A percentile compares a stretch with the other conserved stretches of the same genome.
Evolutionary conservation across 331 rosid species (phyloP).

Genomic region (Cydonia oblonga): DNA sequence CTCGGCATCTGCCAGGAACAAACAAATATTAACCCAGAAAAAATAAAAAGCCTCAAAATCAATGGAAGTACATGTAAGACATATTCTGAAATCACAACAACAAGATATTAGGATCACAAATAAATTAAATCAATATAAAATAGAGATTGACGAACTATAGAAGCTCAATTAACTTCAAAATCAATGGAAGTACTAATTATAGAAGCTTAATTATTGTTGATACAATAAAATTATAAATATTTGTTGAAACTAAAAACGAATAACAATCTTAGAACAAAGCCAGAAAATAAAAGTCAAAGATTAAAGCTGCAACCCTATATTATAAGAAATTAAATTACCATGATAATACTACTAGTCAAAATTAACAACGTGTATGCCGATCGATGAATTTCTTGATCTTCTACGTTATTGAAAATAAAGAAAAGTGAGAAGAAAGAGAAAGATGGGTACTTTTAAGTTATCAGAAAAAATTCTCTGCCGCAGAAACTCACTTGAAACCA

Average conservation of each 20-base stretch:
- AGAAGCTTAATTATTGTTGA: background rate
- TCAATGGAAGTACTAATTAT: background rate
- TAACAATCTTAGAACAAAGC: background rate
- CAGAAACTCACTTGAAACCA: background rate
- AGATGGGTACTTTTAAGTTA: background rate
- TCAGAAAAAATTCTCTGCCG: background rate
- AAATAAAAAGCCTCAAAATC: background rate
- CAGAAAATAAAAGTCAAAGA: background rate
- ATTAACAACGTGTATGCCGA: too few relatives aligned
- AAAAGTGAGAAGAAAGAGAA: background rate
- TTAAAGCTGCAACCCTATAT: background rate
- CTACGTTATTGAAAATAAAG: background rate
- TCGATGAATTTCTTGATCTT: background rate
- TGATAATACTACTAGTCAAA: background rate
- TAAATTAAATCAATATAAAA: too few relatives aligned
- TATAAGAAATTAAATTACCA: background rate
- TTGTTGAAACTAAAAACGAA: background rate
- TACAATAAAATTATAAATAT: background rate
- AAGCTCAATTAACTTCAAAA: background rate
- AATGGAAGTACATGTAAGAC: background rate
- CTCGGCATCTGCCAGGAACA: slow-evolving; percentile 33
- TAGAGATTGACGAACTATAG: too few relatives aligned
- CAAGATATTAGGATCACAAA: too few relatives aligned
- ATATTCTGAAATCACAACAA: too few relatives aligned
- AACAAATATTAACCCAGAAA: background rate